A percentile compares a stretch with the other conserved stretches of the same genome.
phyloP scores from a whole-genome alignment of 1,284 basidiomycete species.

The Marasmius tenuissimus region DNA sequence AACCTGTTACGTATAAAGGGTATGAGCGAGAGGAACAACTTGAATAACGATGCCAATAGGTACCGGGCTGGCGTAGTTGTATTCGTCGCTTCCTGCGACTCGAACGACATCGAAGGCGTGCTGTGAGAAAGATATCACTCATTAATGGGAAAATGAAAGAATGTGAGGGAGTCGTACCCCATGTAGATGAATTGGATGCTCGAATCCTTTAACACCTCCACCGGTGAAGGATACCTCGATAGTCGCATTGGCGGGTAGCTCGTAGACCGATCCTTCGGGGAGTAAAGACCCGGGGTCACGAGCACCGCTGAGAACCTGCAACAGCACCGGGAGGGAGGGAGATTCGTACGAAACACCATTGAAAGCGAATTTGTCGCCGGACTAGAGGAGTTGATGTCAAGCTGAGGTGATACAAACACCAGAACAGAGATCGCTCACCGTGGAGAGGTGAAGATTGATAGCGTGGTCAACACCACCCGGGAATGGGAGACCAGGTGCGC shows the following conservation, averaged over 20 bases:
- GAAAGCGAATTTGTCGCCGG: slow-evolving; percentile 6
- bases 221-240: slow-evolving; percentile 19
- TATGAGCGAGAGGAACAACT: neutral
- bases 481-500: slow-evolving; percentile 3
- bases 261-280: slow-evolving; percentile 19
- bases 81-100: slow-evolving; percentile 14
- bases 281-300: slow-evolving; percentile 14
- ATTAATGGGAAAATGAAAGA: too few relatives aligned
- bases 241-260: slow-evolving; percentile 18
- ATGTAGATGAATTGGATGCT: slow-evolving; percentile 44
- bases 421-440: neutral
- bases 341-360: slow-evolving; percentile 7
- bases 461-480: slow-evolving; percentile 2
- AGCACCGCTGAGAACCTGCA: slow-evolving; percentile 8
- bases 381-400: neutral
- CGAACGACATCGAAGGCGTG: slow-evolving; percentile 12
- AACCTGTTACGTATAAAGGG: neutral
- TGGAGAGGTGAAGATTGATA: slow-evolving; percentile 2
- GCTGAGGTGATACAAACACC: neutral
- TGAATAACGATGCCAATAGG: slow-evolving; percentile 18
- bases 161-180: slow-evolving; percentile 25
- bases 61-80: slow-evolving; percentile 37
- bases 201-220: slow-evolving; percentile 6
- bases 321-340: slow-evolving; percentile 13
- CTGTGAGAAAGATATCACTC: neutral